Evolutionary conservation across 139 green algal genomes (phyloP), one percentile per base, ranked within the genome.

Genomic region (Edaphochlamys debaryana): DNA sequence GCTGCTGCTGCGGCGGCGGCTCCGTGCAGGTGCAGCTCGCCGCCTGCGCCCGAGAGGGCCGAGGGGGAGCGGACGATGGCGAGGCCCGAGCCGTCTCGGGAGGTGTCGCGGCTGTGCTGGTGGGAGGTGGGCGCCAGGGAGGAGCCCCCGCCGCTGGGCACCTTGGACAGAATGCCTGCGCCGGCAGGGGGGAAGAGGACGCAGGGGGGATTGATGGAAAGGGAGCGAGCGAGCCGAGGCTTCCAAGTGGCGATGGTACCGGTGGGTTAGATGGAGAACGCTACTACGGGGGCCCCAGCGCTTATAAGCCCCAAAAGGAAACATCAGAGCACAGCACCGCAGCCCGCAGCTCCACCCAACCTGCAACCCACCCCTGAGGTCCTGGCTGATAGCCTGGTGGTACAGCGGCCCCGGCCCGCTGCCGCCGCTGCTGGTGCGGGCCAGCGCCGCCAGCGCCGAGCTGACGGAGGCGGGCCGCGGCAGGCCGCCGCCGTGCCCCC

Each of bases 71-170:
- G n/a, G n/a, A n/a, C 56, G 1, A 63, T 3, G 56, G 25, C 56
- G 25, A 63, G 56, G 56, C 56, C 56, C 25, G 40, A 69, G 54
- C 75, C 75, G 60, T 81, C 75, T 13, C 75, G 64, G 6, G 60
- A 72, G 60, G 41, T 13, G 30, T 81, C 75, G 42, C 75, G 75
- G 60, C 75, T 81, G 75, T 52, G 37, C 4, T 60, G 60, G 36
- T 48, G 27, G 56, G 56, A 11, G 73, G 17, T 30, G 38, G 38
- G 25, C 30, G 56, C 73, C 0, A 56, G 29, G 52, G 45, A 54
- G 73, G 45, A 54, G 58, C 64, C 64, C 34, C 64, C 64, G 34
- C 32, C 56, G 37, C 73, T 80, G 54, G 73, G 73, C 73, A 60
- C 56, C 73, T 80, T 80, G 30, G 73, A 69, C 22, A 80, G 58